Base-by-base conservation (phyloP, 495 filamentous ascomycete species). In the Aspergillus funiculosus region DNA sequence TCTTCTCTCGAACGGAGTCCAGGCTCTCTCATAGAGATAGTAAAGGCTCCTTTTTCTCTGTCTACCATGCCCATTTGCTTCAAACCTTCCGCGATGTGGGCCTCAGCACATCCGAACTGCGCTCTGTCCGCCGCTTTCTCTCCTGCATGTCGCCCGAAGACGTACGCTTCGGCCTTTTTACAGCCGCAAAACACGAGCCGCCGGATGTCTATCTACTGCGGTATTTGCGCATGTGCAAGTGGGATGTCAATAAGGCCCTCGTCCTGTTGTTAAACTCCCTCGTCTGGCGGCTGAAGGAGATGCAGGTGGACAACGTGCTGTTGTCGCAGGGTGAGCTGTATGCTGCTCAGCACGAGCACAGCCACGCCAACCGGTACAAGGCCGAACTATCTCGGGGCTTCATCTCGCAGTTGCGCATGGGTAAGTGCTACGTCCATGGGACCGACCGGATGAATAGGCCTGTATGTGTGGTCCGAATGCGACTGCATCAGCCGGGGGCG, bases 361-460 rank as follows among this genome's bases (percentile, higher is more conserved):
- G 63, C 25, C 44, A 48, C 9, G 22, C n/a, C 4, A 75, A 48
- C 8, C 41, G 77, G 35, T 69, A 77, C 38, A 52, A 69, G 3
- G 64, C 62, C 2, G 64, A 74, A 10, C 74, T 70, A 57, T 77
- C 82, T 56, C 80, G 79, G 25, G 86, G 74, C 4, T 95, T 95
- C 56, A 59, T 95, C 46, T 64, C 74, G 5, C 89, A 95, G 65
- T 62, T 89, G 38, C 70, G 84, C 21, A 79, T 87, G 67, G 89
- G 89, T 4, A 95, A 95, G 72, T 88, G 83, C 56, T 94, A 82
- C 58, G 67, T 95, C 26, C 89, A 94, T 65, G 90, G 89, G 0
- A 59, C 71, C 13, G 89, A 95, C 58, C 85, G 83, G 53, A 72
- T 78, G 11, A 87, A 85, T 0, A 67, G 89, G 26, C 90, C 89